phyloP scores from a whole-genome alignment of 441 rosid genomes.

The Rhodomyrtus psidioides region DNA sequence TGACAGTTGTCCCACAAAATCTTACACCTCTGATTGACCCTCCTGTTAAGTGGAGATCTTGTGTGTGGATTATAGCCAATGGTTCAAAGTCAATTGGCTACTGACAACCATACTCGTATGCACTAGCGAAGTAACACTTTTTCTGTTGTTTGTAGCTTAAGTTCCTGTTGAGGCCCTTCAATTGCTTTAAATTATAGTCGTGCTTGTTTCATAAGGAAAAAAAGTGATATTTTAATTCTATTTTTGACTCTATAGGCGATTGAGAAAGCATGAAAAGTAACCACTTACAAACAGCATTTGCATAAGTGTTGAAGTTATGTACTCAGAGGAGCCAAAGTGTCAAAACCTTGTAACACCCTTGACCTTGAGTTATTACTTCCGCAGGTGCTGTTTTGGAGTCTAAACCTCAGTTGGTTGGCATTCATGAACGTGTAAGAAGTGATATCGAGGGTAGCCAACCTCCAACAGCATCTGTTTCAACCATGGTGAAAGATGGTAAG shows the following conservation, averaged over 20 bases:
- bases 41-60: background rate
- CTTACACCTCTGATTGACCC: background rate
- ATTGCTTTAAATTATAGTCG: background rate
- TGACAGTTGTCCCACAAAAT: no score
- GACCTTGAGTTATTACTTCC: background rate
- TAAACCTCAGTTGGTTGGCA: conserved; percentile 75
- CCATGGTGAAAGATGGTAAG: conserved; percentile 33
- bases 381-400: conserved; percentile 76
- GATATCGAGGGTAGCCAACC: conserved; percentile 60
- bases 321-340: background rate
- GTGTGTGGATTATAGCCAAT: background rate
- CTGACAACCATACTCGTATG: background rate
- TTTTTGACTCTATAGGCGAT: background rate
- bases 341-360: background rate
- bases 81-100: background rate
- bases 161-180: background rate
- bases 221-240: background rate
- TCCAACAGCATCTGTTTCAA: conserved; percentile 21
- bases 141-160: background rate
- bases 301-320: background rate
- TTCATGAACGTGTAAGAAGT: conserved; percentile 85
- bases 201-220: background rate
- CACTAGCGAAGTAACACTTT: background rate
- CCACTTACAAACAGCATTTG: background rate
- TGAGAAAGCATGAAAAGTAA: background rate